These are phyloP conservation scores for Sonneratia alba DNA, from an alignment of 345 rosid genomes.

Conservation along the genomic window DNA sequence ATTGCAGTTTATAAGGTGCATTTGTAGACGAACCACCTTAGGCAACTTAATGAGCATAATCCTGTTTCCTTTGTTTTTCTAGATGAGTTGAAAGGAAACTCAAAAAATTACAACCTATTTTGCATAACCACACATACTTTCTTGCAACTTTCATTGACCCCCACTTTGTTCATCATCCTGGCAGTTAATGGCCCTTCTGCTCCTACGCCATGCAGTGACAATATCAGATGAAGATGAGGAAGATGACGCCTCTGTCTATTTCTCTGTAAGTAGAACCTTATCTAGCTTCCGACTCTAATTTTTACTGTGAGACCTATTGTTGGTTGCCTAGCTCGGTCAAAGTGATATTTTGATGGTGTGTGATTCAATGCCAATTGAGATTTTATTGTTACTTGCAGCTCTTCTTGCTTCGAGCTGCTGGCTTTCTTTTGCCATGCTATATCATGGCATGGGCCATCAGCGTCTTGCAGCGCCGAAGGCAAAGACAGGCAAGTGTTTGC, in stretches of 20 bases:
- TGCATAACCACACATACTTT: neutral
- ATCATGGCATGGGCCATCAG: conserved; percentile 56
- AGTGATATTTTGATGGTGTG: neutral
- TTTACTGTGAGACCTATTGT: neutral
- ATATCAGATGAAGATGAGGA: conserved; percentile 54
- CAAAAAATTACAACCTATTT: no score
- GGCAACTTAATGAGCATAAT: no score
- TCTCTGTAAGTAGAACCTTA: conserved; percentile 48
- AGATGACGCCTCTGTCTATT: conserved; percentile 63
- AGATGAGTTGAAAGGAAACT: no score
- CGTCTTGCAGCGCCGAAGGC: conserved; percentile 45
- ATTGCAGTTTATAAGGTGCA: no score
- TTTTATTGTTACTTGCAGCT: conserved; percentile 32
- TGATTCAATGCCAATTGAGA: neutral
- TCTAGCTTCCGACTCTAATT: neutral
- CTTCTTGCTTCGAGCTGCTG: conserved; percentile 65
- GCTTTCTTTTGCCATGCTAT: conserved; percentile 56
- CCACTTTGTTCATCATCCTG: conserved; percentile 2
- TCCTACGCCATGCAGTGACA: conserved; percentile 65
- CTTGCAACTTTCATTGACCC: neutral
- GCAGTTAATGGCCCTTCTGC: conserved; percentile 80
- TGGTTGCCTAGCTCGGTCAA: neutral
- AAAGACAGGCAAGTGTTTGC: conserved; percentile 23
- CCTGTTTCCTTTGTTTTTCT: no score
- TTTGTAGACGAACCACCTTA: no score